Base-by-base conservation (phyloP, 2,329 filamentous ascomycete species). In the Xylaria sp. region DNA sequence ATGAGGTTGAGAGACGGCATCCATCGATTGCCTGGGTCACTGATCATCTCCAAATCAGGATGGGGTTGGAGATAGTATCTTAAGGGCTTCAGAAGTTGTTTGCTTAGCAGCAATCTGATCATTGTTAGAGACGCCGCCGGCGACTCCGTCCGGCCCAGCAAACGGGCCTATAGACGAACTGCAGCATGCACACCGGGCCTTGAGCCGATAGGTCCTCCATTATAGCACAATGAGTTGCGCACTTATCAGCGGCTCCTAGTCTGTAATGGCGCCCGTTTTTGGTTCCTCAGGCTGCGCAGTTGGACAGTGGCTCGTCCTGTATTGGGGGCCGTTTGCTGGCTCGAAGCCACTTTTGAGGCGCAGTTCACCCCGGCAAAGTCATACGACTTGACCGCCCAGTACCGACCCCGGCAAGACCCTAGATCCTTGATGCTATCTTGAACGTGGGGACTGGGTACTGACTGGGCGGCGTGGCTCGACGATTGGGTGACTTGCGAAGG, bases 401-500 rank as follows among this genome's bases (percentile, higher is more conserved):
- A 62, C 47, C 54, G 41, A 54, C 55, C 48, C 51, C 60, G 23
- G 31, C 51, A 44, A 48, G 37, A 29, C 51, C n/a, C 35, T 37
- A 49, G 33, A 38, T 29, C 49, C 55, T 54, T 48, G 59, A 37
- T 47, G 55, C 58, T 55, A 44, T 17, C 43, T 38, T 29, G 17
- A 51, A 49, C 58, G 55, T 55, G 68, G 62, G 70, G 67, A 58
- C 60, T 46, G 29, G 49, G 40, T 52, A 68, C n/a, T n/a, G n/a
- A n/a, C n/a, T n/a, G n/a, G n/a, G n/a, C n/a, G n/a, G n/a, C n/a
- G n/a, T n/a, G n/a, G n/a, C n/a, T n/a, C n/a, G 65, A 64, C 71
- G 72, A 75, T 76, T 76, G 73, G 74, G 64, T 33, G 44, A 66
- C 66, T 70, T 70, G 69, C 74, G 74, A 76, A 53, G 51, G 53